Percentiles rank a stretch among this genome's conserved stretches.
Evolutionary conservation across 495 filamentous ascomycete species (phyloP).

Genomic region (Glonium stellatum): DNA sequence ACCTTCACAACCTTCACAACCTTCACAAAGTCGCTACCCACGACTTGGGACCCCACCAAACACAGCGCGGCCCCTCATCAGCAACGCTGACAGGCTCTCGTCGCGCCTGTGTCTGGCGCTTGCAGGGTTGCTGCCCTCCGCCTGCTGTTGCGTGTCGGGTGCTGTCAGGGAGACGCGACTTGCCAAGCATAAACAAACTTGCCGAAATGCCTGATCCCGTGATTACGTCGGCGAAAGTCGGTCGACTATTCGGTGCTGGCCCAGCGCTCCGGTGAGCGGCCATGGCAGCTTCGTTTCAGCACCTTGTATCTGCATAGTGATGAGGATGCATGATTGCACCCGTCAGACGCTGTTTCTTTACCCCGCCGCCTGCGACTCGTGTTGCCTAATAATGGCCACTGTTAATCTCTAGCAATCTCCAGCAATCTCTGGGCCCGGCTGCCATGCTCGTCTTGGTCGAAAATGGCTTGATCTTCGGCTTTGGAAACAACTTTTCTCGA

Average conservation of each 20-base stretch:
- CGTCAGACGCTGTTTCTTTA: neutral
- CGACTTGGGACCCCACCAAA: conserved; percentile 24
- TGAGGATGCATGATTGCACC: neutral
- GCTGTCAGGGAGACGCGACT: conserved; percentile 24
- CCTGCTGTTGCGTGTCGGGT: conserved; percentile 13
- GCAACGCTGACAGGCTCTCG: conserved; percentile 22
- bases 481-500: too few species aligned
- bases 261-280: neutral
- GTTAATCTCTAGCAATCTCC: neutral
- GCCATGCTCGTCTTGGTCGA: too few species aligned
- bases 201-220: conserved; percentile 23
- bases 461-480: too few species aligned
- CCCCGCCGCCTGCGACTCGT: neutral
- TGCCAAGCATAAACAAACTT: conserved; percentile 27
- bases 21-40: conserved; percentile 7
- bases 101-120: conserved; percentile 20
- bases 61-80: conserved; percentile 16
- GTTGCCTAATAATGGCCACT: neutral
- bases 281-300: conserved; percentile 17
- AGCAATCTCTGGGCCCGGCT: too few species aligned
- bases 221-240: conserved; percentile 12
- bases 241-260: neutral
- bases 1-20: too few species aligned
- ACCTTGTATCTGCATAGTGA: conserved; percentile 10
- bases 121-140: conserved; percentile 16